Percentiles rank a stretch among this genome's conserved stretches.
Evolutionary conservation across 495 filamentous ascomycete species (phyloP).

Genomic region (Trichocladium antarcticum): DNA sequence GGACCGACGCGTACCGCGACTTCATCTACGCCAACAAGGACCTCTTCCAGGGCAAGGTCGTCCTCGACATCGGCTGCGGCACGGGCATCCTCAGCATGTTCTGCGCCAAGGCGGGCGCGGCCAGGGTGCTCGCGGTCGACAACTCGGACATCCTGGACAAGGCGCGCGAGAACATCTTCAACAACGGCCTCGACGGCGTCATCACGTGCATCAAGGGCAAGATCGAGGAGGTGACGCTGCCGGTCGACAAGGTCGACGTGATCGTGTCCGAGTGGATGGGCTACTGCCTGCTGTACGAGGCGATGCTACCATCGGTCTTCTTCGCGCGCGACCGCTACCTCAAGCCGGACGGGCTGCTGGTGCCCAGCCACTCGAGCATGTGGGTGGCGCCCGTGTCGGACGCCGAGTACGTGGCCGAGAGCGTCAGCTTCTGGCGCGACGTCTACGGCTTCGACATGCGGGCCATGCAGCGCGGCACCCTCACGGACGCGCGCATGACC

Average conservation of each 20-base stretch:
- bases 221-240: slow-evolving; percentile 89
- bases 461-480: slow-evolving; percentile 72
- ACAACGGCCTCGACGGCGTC: slow-evolving; percentile 69
- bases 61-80: slow-evolving; percentile 96
- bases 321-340: slow-evolving; percentile 91
- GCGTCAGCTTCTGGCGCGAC: slow-evolving; percentile 92
- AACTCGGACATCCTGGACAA: slow-evolving; percentile 96
- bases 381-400: slow-evolving; percentile 83
- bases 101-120: slow-evolving; percentile 84
- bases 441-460: slow-evolving; percentile 97
- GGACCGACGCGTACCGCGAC: slow-evolving; percentile 91
- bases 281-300: slow-evolving; percentile 96
- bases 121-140: slow-evolving; percentile 92
- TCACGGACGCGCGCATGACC: slow-evolving; percentile 75
- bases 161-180: slow-evolving; percentile 78
- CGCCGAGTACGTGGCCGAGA: slow-evolving; percentile 80
- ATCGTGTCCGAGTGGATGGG: slow-evolving; percentile 99
- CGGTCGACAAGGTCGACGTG: slow-evolving; percentile 86
- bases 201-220: slow-evolving; percentile 90
- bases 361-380: slow-evolving; percentile 82
- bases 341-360: slow-evolving; percentile 69
- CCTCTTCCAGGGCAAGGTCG: slow-evolving; percentile 94
- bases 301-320: slow-evolving; percentile 94
- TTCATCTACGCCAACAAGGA: slow-evolving; percentile 95
- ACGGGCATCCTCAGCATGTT: slow-evolving; percentile 80